A percentile compares a stretch with the other conserved stretches of the same genome.
These are phyloP conservation scores for Marchantia paleacea DNA, from an alignment of 225 moss, liverwort and hornwort genomes.

Conservation along the genomic window DNA sequence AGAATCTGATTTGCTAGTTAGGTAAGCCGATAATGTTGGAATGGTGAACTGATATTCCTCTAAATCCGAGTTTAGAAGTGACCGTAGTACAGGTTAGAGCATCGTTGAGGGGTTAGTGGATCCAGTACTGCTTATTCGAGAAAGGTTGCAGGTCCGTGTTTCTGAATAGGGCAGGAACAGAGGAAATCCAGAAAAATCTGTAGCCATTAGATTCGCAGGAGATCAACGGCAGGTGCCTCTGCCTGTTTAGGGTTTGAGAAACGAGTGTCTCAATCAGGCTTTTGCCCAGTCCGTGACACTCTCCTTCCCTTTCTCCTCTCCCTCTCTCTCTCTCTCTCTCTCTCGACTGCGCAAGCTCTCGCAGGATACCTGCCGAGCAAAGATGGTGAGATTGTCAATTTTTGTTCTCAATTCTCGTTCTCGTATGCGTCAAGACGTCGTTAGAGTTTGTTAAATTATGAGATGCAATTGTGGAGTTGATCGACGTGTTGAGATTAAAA, in stretches of 20 bases:
- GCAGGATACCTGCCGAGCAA: not conserved
- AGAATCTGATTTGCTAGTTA: no score
- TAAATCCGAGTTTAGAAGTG: no score
- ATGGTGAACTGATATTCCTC: no score
- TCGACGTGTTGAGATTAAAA: no score
- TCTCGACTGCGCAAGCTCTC: not conserved
- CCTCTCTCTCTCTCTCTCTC: not conserved
- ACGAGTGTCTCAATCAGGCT: conserved; percentile 1
- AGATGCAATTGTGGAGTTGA: not conserved
- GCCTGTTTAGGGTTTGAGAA: not conserved
- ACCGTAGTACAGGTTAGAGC: no score
- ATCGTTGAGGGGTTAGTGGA: no score
- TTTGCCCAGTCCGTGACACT: not conserved
- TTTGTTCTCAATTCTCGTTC: not conserved
- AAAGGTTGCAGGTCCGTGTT: no score
- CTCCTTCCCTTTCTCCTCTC: not conserved
- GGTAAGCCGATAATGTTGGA: no score
- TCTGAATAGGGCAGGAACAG: no score
- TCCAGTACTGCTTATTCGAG: no score
- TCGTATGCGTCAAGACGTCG: not conserved
- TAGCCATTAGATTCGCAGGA: not conserved
- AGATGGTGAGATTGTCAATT: not conserved
- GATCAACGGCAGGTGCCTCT: not conserved
- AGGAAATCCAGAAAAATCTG: no score
- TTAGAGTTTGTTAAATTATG: not conserved